Evolutionary conservation across 2,329 filamentous ascomycete genomes (phyloP).

Genomic region (Phyllosticta paracitricarpa): DNA sequence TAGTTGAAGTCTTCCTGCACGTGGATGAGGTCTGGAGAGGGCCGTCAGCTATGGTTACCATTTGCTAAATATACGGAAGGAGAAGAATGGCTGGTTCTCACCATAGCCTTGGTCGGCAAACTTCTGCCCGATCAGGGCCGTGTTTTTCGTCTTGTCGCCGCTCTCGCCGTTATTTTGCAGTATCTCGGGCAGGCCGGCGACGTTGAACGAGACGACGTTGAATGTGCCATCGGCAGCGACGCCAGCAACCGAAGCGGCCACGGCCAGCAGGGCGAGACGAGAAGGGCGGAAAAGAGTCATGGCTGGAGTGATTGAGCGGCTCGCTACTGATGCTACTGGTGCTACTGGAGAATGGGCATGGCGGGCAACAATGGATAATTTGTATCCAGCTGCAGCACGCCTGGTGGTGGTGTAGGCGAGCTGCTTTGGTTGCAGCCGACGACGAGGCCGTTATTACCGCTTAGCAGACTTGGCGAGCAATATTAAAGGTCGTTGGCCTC

Average conservation of each 20-base stretch:
- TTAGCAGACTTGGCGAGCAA: background rate
- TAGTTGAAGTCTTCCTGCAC: slow-evolving; percentile 64
- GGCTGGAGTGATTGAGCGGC: too few species aligned
- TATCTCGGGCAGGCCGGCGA: slow-evolving; percentile 48
- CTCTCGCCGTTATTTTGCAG: slow-evolving; percentile 51
- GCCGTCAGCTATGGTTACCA: background rate
- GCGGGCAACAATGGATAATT: background rate
- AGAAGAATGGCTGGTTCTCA: too few species aligned
- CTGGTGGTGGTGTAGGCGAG: background rate
- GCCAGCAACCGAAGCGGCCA: background rate
- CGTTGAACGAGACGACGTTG: slow-evolving; percentile 47
- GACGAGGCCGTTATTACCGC: background rate
- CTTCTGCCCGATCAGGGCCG: slow-evolving; percentile 45
- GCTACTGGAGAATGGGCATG: background rate
- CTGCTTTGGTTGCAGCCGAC: background rate
- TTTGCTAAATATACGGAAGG: background rate
- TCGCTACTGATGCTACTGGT: slow-evolving; percentile 1
- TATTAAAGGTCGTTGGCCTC: background rate
- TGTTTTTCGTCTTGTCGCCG: slow-evolving; percentile 52
- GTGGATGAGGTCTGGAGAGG: slow-evolving; percentile 40
- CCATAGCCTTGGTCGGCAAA: slow-evolving; percentile 46
- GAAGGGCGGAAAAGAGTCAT: background rate
- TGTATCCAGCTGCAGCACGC: background rate
- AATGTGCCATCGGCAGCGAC: slow-evolving; percentile 29
- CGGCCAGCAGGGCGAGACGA: slow-evolving; percentile 1